phyloP scores from a whole-genome alignment of 2,329 filamentous ascomycete species.

The Sphaerulina vaccinii region DNA sequence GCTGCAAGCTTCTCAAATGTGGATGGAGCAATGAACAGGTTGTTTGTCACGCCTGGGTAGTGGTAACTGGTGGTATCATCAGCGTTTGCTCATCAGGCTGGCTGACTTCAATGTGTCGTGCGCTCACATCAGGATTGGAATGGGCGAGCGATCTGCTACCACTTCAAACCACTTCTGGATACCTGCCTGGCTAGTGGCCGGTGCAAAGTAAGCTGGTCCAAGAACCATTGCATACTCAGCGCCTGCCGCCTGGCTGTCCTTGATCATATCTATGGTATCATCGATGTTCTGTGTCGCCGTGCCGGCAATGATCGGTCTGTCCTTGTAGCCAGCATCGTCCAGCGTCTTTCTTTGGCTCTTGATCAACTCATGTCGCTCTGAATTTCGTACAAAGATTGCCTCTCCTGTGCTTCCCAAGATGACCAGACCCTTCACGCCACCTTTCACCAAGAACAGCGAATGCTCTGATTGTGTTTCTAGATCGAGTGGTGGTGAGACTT shows the following conservation, averaged over 20 bases:
- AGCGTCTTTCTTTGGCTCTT: constrained; percentile 57
- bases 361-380: constrained; percentile 58
- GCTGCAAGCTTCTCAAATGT: constrained; percentile 59
- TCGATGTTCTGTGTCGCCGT: constrained; percentile 62
- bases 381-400: constrained; percentile 59
- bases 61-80: constrained; percentile 51
- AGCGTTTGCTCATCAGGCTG: not conserved
- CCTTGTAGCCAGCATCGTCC: constrained; percentile 54
- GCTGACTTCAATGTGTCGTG: no score
- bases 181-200: constrained; percentile 57
- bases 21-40: constrained; percentile 57
- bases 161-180: constrained; percentile 61
- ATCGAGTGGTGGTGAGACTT: constrained; percentile 55
- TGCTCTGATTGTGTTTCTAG: constrained; percentile 58
- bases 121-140: constrained; percentile 61
- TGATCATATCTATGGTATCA: constrained; percentile 59
- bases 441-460: constrained; percentile 59
- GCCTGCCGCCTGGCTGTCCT: constrained; percentile 56
- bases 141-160: constrained; percentile 59
- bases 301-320: constrained; percentile 63
- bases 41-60: constrained; percentile 67
- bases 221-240: constrained; percentile 63
- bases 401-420: constrained; percentile 65
- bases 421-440: constrained; percentile 61
- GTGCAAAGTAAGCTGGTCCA: constrained; percentile 65